Conservation (phyloP, 257 asterid genomes). For the Jasminum sambac region DNA sequence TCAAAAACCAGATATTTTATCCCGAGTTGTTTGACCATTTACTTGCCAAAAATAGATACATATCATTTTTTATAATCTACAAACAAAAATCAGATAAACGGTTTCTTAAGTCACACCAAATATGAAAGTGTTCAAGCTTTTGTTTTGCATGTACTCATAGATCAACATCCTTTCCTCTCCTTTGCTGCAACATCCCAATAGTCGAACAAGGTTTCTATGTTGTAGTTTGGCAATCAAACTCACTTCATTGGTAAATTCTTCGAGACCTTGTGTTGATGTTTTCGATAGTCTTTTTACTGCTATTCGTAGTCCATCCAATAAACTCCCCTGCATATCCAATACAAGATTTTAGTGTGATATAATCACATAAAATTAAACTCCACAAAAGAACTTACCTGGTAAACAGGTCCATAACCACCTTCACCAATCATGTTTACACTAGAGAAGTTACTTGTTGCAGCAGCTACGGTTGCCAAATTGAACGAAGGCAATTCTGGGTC, state of each 20-base stretch:
- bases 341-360: neutral
- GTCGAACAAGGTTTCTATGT: constrained; percentile 46
- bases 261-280: constrained; percentile 41
- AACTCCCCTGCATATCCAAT: constrained; percentile 35
- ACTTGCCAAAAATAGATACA: too few relatives aligned
- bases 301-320: constrained; percentile 30
- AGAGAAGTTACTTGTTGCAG: constrained; percentile 43
- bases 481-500: constrained; percentile 39
- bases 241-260: constrained; percentile 15
- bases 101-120: constrained; percentile 28
- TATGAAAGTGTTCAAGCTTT: constrained; percentile 39
- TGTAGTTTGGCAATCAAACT: constrained; percentile 45
- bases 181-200: constrained; percentile 43
- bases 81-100: neutral
- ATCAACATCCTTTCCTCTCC: constrained; percentile 41
- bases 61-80: too few relatives aligned
- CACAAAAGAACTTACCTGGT: constrained; percentile 34
- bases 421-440: constrained; percentile 33
- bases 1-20: neutral
- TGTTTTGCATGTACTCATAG: constrained; percentile 43
- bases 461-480: constrained; percentile 25
- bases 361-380: neutral
- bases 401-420: constrained; percentile 56
- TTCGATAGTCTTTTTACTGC: constrained; percentile 50
- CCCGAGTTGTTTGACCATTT: too few relatives aligned